Conservation (phyloP, 1,139 yeast genomes). For the Yamadazyma conglobata region DNA sequence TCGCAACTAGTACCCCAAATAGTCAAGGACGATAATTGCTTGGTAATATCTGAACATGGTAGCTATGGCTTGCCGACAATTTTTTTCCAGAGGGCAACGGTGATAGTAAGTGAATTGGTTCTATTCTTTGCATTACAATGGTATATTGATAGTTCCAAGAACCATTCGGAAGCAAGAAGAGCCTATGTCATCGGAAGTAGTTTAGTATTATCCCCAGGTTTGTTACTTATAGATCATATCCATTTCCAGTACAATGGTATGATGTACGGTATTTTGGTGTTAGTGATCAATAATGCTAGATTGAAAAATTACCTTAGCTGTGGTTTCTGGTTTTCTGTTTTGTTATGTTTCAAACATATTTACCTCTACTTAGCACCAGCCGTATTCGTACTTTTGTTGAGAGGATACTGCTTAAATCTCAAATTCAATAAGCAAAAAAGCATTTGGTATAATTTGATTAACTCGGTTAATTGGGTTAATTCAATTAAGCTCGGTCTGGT, state of each 20-base stretch:
- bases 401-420: slow-evolving; percentile 62
- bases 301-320: slow-evolving; percentile 54
- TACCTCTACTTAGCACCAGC: slow-evolving; percentile 94
- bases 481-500: slow-evolving; percentile 58
- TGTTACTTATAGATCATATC: slow-evolving; percentile 83
- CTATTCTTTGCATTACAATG: slow-evolving; percentile 70
- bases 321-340: slow-evolving; percentile 70
- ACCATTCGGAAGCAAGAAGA: slow-evolving; percentile 36
- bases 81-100: slow-evolving; percentile 78
- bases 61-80: slow-evolving; percentile 74
- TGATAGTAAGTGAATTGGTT: slow-evolving; percentile 70
- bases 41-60: slow-evolving; percentile 66
- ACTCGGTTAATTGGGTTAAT: slow-evolving; percentile 55
- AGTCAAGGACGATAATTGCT: slow-evolving; percentile 73
- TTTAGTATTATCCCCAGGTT: slow-evolving; percentile 83
- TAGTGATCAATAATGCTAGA: slow-evolving; percentile 70
- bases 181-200: slow-evolving; percentile 80
- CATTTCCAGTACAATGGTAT: slow-evolving; percentile 95
- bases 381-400: slow-evolving; percentile 71
- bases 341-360: slow-evolving; percentile 91
- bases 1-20: slow-evolving; percentile 65
- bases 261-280: slow-evolving; percentile 78
- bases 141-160: slow-evolving; percentile 53
- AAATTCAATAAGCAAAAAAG: slow-evolving; percentile 26
- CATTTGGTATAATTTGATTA: slow-evolving; percentile 24